Base-by-base conservation (phyloP, 805 yeast species). In the Metschnikowia colocasiae region DNA sequence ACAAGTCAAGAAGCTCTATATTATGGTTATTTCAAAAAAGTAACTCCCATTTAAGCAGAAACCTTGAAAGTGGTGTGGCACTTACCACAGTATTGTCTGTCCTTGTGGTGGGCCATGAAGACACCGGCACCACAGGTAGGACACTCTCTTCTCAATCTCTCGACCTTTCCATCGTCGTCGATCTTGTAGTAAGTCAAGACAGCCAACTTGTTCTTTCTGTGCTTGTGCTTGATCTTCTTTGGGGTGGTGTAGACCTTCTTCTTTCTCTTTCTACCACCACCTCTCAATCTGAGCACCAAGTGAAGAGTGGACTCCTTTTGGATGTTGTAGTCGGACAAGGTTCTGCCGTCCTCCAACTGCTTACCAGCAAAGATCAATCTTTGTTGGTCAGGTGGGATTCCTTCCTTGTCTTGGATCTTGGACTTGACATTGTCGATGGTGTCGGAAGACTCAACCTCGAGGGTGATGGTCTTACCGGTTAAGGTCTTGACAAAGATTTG, bases 181-280 rank as follows among this genome's bases (percentile, higher is more conserved):
- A 94, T 97, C 85, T 92, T 91, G 90, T 91, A 94, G 94, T 92
- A 94, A 73, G 95, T 90, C 76, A 94, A 87, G 76, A 94, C 97
- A 78, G 97, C 98, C 72, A 94, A 83, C 87, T 94, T 94, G 79
- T 87, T 88, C 84, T 92, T 94, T 88, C 87, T 94, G 87, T 89
- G 97, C 87, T 90, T 91, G 95, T 94, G 98, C 81, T 80, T 88
- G 81, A 94, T 88, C 87, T 91, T 95, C 91, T 94, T 94, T 83
- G 99, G 99, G 73, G 98, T 92, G 81, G 98, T 92, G 92, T 92
- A 94, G 74, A 90, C 97, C 95, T 92, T 92, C 97, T 94, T 94
- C 94, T 94, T 94, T 85, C 96, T 92, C 94, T 94, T 94, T 88
- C 91, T 94, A 74, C 76, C 77, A 56, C 59, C 59, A 82, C 95